Conservation (phyloP, 352 stramenopile genomes). For the Globisporangium abappressorium region DNA sequence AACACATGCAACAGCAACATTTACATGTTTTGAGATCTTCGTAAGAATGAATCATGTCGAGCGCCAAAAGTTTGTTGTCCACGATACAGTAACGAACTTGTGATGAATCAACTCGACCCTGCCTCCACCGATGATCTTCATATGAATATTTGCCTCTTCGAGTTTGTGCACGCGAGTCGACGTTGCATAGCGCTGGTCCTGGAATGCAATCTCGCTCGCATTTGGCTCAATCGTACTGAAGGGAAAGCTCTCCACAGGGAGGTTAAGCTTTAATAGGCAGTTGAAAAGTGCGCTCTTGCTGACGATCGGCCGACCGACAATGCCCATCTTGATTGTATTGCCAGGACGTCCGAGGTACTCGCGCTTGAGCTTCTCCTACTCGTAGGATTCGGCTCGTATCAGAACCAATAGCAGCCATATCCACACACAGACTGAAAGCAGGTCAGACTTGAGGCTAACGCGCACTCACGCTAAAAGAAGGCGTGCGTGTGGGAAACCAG, state of each 20-base stretch:
- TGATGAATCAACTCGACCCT: too few relatives aligned
- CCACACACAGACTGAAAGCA: too few relatives aligned
- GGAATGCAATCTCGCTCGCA: constrained; percentile 94
- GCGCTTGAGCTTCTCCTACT: constrained; percentile 29
- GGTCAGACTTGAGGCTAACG: too few relatives aligned
- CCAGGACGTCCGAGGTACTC: constrained; percentile 79
- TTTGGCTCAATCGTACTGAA: constrained; percentile 99
- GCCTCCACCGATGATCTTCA: too few relatives aligned
- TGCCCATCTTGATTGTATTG: constrained; percentile 98
- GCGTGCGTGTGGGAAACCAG: too few relatives aligned
- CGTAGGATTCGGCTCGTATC: too few relatives aligned
- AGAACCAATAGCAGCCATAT: neutral
- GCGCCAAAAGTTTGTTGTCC: too few relatives aligned
- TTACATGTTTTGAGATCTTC: constrained; percentile 92
- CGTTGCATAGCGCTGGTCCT: constrained; percentile 85
- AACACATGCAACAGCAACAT: constrained; percentile 4
- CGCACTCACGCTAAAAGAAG: too few relatives aligned
- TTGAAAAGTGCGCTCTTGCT: constrained; percentile 99
- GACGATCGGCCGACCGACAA: constrained; percentile 99
- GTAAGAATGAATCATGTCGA: too few relatives aligned
- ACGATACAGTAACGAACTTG: too few relatives aligned
- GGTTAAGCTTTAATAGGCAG: constrained; percentile 94
- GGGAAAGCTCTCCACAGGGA: constrained; percentile 90
- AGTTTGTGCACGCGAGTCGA: too few relatives aligned
- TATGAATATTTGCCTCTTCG: too few relatives aligned